Percentiles rank a stretch among this genome's conserved stretches.
These are phyloP conservation scores for Dendrocalamus latiflorus DNA, from an alignment of 202 grass and related monocot genomes.

Conservation along the genomic window DNA sequence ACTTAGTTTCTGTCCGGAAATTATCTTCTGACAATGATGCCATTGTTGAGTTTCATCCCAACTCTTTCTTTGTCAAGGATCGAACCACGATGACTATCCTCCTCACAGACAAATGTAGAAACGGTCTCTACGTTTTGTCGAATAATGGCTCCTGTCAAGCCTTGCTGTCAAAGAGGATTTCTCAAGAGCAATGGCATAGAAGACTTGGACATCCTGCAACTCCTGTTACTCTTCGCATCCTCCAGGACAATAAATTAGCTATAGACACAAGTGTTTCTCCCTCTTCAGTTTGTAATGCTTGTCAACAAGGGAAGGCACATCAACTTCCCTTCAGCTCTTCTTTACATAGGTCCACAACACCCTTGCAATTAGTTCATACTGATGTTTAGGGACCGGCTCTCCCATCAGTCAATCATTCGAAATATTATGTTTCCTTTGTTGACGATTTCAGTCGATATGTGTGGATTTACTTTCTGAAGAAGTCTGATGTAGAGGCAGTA, in stretches of 20 bases:
- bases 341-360: neutral
- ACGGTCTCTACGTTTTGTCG: neutral
- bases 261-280: neutral
- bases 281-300: neutral
- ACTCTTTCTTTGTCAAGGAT: too few relatives aligned
- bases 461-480: too few relatives aligned
- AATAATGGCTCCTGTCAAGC: neutral
- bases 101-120: neutral
- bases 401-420: too few relatives aligned
- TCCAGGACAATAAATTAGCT: neutral
- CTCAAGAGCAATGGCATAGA: neutral
- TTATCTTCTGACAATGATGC: too few relatives aligned
- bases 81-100: neutral
- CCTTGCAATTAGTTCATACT: neutral
- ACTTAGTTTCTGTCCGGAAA: too few relatives aligned
- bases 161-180: neutral
- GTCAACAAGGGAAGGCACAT: neutral
- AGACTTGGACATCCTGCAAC: neutral
- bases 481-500: neutral
- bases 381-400: too few relatives aligned
- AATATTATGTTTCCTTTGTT: too few relatives aligned
- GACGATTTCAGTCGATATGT: neutral
- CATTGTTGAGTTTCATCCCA: too few relatives aligned
- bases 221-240: neutral
- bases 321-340: neutral